Percentiles rank a stretch among this genome's conserved stretches.
Evolutionary conservation across 805 yeast species (phyloP).

Genomic region (Clavispora phyllophila): DNA sequence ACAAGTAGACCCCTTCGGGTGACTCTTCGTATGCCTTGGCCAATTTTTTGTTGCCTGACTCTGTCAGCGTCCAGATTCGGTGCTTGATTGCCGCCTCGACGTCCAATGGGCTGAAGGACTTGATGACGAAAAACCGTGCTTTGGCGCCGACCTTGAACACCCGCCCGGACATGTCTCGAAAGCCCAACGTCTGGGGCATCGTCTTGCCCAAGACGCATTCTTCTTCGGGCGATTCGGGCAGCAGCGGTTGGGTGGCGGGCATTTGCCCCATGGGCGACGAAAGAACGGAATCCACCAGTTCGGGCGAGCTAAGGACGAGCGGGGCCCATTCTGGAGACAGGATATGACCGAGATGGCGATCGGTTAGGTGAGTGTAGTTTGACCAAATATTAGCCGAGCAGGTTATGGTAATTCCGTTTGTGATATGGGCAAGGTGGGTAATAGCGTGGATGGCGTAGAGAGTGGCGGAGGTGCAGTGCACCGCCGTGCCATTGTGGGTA

Average conservation of each 20-base stretch:
- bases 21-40: slow-evolving; percentile 36
- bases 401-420: slow-evolving; percentile 2
- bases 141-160: not conserved
- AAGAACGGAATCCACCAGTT: not conserved
- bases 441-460: not conserved
- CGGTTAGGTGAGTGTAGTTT: not conserved
- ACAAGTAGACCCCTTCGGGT: slow-evolving; percentile 37
- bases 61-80: slow-evolving; percentile 57
- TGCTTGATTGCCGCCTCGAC: slow-evolving; percentile 45
- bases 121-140: slow-evolving; percentile 46
- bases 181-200: not conserved
- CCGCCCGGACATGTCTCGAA: not conserved
- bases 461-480: slow-evolving; percentile 4
- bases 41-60: slow-evolving; percentile 49
- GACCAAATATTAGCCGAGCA: slow-evolving; percentile 10
- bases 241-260: not conserved
- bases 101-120: slow-evolving; percentile 46
- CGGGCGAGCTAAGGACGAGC: not conserved
- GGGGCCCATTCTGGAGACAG: not conserved
- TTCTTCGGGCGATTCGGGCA: not conserved
- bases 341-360: not conserved
- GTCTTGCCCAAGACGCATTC: not conserved
- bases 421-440: slow-evolving; percentile 4
- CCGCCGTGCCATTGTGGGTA: not conserved
- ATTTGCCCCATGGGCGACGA: not conserved